These are phyloP conservation scores for Aspergillus hortae DNA, from an alignment of 2,329 filamentous ascomycete species.

Conservation along the genomic window DNA sequence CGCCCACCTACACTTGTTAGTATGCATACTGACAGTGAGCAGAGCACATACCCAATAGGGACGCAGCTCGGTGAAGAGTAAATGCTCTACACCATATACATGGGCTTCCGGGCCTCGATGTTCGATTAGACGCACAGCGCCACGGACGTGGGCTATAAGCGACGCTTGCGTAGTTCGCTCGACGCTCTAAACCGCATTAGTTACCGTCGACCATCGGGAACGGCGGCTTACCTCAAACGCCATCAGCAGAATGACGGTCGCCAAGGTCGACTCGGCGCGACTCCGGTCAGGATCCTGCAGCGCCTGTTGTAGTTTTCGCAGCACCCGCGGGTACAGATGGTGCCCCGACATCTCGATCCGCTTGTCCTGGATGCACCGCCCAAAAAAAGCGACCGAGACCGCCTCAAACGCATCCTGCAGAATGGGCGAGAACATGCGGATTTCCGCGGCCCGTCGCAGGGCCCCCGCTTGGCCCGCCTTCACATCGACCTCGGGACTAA, in stretches of 20 bases:
- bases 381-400: constrained; percentile 38
- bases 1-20: constrained; percentile 21
- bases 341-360: constrained; percentile 32
- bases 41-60: constrained; percentile 34
- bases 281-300: constrained; percentile 33
- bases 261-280: constrained; percentile 36
- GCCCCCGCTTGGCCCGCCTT: constrained; percentile 35
- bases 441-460: constrained; percentile 33
- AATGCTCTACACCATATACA: constrained; percentile 38
- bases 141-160: constrained; percentile 31
- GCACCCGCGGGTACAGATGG: constrained; percentile 31
- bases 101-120: constrained; percentile 39
- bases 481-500: constrained; percentile 34
- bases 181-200: constrained; percentile 27
- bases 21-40: constrained; percentile 1
- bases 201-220: neutral
- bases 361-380: constrained; percentile 33
- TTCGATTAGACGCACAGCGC: constrained; percentile 35
- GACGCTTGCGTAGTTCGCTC: constrained; percentile 33
- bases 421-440: constrained; percentile 39
- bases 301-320: constrained; percentile 35
- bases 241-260: constrained; percentile 36
- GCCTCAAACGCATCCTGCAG: constrained; percentile 36
- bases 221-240: constrained; percentile 30
- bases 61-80: constrained; percentile 36